phyloP scores from a whole-genome alignment of 2,329 filamentous ascomycete genomes.

The Parastagonospora nodorum region DNA sequence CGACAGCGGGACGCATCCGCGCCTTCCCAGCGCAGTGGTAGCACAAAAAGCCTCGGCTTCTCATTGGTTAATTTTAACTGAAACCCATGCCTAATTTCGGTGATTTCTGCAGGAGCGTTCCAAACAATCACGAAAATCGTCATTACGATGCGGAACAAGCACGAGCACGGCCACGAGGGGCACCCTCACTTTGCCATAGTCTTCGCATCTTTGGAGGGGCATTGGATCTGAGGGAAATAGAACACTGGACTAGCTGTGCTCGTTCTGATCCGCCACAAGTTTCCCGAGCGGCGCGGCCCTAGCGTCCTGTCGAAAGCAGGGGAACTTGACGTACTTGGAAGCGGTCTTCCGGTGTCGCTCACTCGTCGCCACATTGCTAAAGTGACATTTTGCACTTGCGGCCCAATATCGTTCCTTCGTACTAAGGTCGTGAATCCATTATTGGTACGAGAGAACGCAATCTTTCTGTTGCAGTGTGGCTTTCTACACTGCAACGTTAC shows the following conservation, averaged over 20 bases:
- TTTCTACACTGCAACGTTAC: too few relatives aligned
- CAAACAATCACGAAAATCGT: conserved; percentile 11
- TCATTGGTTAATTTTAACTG: conserved; percentile 15
- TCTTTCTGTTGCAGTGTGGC: too few relatives aligned
- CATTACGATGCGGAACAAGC: neutral
- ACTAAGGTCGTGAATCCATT: too few relatives aligned
- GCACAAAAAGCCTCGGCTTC: conserved; percentile 3
- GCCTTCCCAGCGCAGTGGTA: conserved; percentile 18
- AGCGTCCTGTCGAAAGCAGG: neutral
- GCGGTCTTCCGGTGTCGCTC: too few relatives aligned
- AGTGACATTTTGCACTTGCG: too few relatives aligned
- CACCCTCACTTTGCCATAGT: neutral
- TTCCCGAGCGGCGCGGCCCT: neutral
- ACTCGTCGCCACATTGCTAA: too few relatives aligned
- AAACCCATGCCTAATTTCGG: neutral
- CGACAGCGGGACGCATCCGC: conserved; percentile 13
- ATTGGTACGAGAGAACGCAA: too few relatives aligned
- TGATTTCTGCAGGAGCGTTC: conserved; percentile 14
- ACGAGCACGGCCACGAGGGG: neutral
- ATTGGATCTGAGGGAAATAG: neutral
- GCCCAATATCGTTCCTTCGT: too few relatives aligned
- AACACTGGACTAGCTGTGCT: neutral
- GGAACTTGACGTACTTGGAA: too few relatives aligned
- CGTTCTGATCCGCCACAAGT: neutral
- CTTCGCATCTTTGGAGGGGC: neutral